Percentiles rank a stretch among this genome's conserved stretches.
phyloP scores from a whole-genome alignment of 495 filamentous ascomycete genomes.

The Lasiosphaeriaceae sp. region DNA sequence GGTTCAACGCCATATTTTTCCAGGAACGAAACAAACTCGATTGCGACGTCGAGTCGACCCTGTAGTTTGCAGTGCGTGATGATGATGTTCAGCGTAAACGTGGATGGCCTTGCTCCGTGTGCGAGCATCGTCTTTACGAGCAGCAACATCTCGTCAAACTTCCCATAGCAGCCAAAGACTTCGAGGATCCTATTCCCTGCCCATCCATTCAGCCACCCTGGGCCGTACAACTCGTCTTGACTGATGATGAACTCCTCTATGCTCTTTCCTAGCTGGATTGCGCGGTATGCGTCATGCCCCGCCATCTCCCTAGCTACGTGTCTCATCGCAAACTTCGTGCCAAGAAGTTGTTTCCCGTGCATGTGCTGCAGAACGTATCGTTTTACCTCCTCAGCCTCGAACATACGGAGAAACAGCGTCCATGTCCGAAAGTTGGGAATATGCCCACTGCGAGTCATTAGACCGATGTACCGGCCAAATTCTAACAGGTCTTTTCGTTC shows the following conservation, averaged over 20 bases:
- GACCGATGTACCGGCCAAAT: conserved; percentile 28
- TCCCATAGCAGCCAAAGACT: conserved; percentile 22
- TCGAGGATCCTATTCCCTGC: conserved; percentile 32
- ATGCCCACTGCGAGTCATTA: conserved; percentile 29
- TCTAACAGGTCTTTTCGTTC: conserved; percentile 25
- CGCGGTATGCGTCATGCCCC: conserved; percentile 28
- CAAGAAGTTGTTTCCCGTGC: conserved; percentile 23
- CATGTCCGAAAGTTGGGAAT: conserved; percentile 33
- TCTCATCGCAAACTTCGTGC: conserved; percentile 13
- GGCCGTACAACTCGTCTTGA: conserved; percentile 34
- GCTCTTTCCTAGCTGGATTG: conserved; percentile 17
- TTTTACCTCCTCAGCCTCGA: conserved; percentile 34
- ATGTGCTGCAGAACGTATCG: conserved; percentile 32
- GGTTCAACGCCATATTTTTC: conserved; percentile 8
- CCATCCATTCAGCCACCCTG: conserved; percentile 31
- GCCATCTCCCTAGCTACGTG: conserved; percentile 32
- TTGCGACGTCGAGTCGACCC: conserved; percentile 9
- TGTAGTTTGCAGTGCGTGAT: conserved; percentile 28
- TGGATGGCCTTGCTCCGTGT: conserved; percentile 9
- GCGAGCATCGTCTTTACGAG: conserved; percentile 25
- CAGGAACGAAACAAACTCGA: conserved; percentile 20
- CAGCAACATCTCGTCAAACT: conserved; percentile 17
- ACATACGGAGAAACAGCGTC: conserved; percentile 36
- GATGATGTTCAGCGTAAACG: conserved; percentile 33
- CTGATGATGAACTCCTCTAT: conserved; percentile 22